Evolutionary conservation across 176 grass and related monocot genomes (phyloP), one percentile per base, ranked within the genome.

Genomic region (Bolboschoenus planiculmis): DNA sequence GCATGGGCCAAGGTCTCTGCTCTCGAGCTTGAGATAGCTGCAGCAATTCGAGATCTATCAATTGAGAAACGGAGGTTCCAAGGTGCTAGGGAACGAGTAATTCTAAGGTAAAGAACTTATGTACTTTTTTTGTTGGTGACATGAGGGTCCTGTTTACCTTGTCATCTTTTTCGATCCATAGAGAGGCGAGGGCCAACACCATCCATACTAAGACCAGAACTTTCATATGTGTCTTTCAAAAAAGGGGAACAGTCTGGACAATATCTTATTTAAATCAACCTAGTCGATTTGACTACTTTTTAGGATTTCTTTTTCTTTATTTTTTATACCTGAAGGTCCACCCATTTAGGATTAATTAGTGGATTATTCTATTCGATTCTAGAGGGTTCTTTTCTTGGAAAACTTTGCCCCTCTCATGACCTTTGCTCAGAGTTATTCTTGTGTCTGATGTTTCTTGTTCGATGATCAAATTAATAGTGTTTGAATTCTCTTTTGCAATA

Each of bases 61-160:
- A 90, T 86, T 74, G 97, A 99, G 74, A 96, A 93, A 85, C 97
- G 93, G 83, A 96, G 93, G 78, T 93, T 95, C 46, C 93, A 99
- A 91, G 97, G 97, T 58, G 97, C 97, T 61, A 93, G 93, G 72
- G 97, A 99, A 81, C 78, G 93, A 75, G 85, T 93, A 85, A 99
- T 99, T 86, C 83, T 99, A 16, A 87, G 91, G 97, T 99, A 91
- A 85, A 82, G 64, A 78, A 31, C n/a, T 78, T n/a, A n/a, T 77
- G 5, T 44, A 37, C 78, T 85, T 30, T 60, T 46, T 56, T 21
- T 20, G 40, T 42, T 71, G 20, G 37, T 71, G 37, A n/a, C 36
- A 43, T 43, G 34, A 71, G 20, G 66, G 37, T 18, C 37, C 36
- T 23, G n/a, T 15, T 63, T 15, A 63, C 26, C 59, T 31, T 13